Evolutionary conservation across 176 grass and related monocot genomes (phyloP).

Genomic region (Triticum aestivum): IWGSC_CS_RefSeq_v2.1 NC_057799.1:538336820-538337319

Average conservation of each 20-base stretch:
- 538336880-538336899: background rate
- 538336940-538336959: background rate
- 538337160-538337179: background rate
- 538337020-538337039: slow-evolving; percentile 65
- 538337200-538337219: slow-evolving; percentile 3
- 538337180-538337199: slow-evolving; percentile 17
- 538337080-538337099: slow-evolving; percentile 73
- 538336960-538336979: slow-evolving; percentile 16
- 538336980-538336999: slow-evolving; percentile 21
- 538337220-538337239: background rate
- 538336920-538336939: background rate
- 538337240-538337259: background rate
- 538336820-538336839: background rate
- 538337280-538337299: background rate
- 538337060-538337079: slow-evolving; percentile 56
- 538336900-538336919: background rate
- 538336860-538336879: background rate
- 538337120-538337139: slow-evolving; percentile 72
- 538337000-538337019: slow-evolving; percentile 63
- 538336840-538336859: background rate
- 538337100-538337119: slow-evolving; percentile 68
- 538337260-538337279: background rate
- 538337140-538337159: slow-evolving; percentile 73
- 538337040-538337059: slow-evolving; percentile 71
- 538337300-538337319: background rate